These are phyloP conservation scores for Stephania cephalantha DNA, from an alignment of 164 flowering plant genomes.

Conservation along the genomic window DNA sequence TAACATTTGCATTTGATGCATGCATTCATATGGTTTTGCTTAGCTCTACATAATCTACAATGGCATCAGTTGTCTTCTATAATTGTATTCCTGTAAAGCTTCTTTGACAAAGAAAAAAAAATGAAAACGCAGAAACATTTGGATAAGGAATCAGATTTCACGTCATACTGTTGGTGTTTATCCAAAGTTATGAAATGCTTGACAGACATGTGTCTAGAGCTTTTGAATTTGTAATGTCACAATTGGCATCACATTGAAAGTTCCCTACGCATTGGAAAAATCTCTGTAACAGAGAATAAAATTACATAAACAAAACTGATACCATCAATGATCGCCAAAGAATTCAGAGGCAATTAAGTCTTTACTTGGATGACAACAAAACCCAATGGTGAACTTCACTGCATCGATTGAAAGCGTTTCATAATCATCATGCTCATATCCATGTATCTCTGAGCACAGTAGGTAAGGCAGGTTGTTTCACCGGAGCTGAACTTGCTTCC, in stretches of 20 bases:
- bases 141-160: no score
- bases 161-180: no score
- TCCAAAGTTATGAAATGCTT: neutral
- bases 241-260: neutral
- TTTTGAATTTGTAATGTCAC: neutral
- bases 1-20: neutral
- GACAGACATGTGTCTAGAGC: neutral
- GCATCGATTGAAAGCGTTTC: conserved; percentile 53
- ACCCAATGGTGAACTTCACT: neutral
- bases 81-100: no score
- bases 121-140: no score
- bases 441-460: conserved; percentile 80
- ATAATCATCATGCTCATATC: conserved; percentile 58
- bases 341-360: neutral
- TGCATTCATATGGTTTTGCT: neutral
- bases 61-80: no score
- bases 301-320: no score
- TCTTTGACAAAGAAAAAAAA: no score
- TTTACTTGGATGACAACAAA: neutral
- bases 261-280: neutral
- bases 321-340: neutral
- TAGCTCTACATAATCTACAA: neutral
- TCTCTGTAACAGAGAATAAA: no score
- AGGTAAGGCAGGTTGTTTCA: conserved; percentile 64
- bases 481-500: conserved; percentile 92